A percentile compares a stretch with the other conserved stretches of the same genome.
These are phyloP conservation scores for Aciculosporium take DNA, from an alignment of 2,329 filamentous ascomycete species.

Conservation along the genomic window DNA sequence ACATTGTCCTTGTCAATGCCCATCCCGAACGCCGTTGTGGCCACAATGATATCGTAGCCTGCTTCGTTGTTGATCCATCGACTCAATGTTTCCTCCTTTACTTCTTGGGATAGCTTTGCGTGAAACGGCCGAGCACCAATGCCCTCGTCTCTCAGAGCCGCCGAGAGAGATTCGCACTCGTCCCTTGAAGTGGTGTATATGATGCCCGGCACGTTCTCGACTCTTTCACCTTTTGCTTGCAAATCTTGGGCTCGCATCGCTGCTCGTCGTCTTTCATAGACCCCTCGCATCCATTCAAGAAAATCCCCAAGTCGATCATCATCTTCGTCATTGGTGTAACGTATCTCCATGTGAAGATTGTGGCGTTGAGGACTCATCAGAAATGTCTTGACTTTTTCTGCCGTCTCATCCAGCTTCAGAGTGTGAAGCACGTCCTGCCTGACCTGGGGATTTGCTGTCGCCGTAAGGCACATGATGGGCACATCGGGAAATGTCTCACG, in stretches of 20 bases:
- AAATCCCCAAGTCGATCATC: slow-evolving; percentile 62
- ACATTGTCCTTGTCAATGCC: slow-evolving; percentile 94
- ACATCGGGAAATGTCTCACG: slow-evolving; percentile 67
- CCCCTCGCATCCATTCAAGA: slow-evolving; percentile 58
- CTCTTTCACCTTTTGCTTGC: slow-evolving; percentile 33
- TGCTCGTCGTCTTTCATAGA: slow-evolving; percentile 53
- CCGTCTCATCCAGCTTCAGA: slow-evolving; percentile 48
- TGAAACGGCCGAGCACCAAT: slow-evolving; percentile 64
- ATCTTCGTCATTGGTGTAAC: slow-evolving; percentile 64
- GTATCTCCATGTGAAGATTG: slow-evolving; percentile 83
- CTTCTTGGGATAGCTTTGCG: slow-evolving; percentile 50
- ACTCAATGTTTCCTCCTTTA: slow-evolving; percentile 56
- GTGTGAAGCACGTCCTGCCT: slow-evolving; percentile 69
- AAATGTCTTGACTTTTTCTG: slow-evolving; percentile 54
- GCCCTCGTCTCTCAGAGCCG: slow-evolving; percentile 49
- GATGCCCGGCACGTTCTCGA: slow-evolving; percentile 57
- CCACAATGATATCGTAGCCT: slow-evolving; percentile 83
- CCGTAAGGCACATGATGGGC: slow-evolving; percentile 84
- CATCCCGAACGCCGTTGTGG: slow-evolving; percentile 95
- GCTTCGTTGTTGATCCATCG: slow-evolving; percentile 59
- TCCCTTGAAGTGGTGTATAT: slow-evolving; percentile 65
- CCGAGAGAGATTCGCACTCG: slow-evolving; percentile 59
- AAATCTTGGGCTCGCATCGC: slow-evolving; percentile 47
- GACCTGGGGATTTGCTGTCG: slow-evolving; percentile 72
- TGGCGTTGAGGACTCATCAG: slow-evolving; percentile 70